Base-by-base conservation (phyloP, 1,284 basidiomycete genomes). In the Pholiota adiposa region DNA sequence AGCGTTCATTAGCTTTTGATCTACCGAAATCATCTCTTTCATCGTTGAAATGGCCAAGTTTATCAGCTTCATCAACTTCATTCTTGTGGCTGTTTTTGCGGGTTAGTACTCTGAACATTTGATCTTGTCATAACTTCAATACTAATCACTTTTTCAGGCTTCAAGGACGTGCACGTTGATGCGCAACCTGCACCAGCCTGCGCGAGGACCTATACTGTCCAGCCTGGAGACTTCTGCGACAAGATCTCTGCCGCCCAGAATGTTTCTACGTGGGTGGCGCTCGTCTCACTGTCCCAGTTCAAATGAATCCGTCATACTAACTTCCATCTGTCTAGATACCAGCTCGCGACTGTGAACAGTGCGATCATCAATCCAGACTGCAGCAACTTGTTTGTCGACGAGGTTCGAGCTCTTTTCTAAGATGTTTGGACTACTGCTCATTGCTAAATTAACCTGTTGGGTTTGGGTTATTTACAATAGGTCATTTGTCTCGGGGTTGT, bases 221-320 rank as follows among this genome's bases (percentile, higher is more conserved):
- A 71, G 29, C 48, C 65, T 0, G 77, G 76, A 16, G 80, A 82
- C 64, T 74, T 72, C 23, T 83, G 80, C 65, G 77, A 82, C 66
- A 69, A 61, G 43, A 81, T 83, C 60, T 79, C 78, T 29, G 74
- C 74, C 27, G 71, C 71, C 40, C 70, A 79, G 41, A 74, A 77
- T 52, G 77, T 72, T 9, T 80, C 79, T 8, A 81, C 78, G 73
- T 77, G 38, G n/a, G 67, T 38, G 8, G n/a, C 21, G 14, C 14
- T 23, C 1, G 38, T 16, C 12, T 18, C 7, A 5, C 51, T 46
- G 16, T 38, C 18, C 29, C 25, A 27, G 29, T 49, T 50, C 14
- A 6, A 46, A 16, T 19, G 14, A n/a, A n/a, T 21, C 18, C 25
- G 43, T 5, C n/a, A n/a, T n/a, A n/a, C n/a, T n/a, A 31, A 46